Conservation (phyloP, 768 basidiomycete genomes). For the Trametes sanguinea region DNA sequence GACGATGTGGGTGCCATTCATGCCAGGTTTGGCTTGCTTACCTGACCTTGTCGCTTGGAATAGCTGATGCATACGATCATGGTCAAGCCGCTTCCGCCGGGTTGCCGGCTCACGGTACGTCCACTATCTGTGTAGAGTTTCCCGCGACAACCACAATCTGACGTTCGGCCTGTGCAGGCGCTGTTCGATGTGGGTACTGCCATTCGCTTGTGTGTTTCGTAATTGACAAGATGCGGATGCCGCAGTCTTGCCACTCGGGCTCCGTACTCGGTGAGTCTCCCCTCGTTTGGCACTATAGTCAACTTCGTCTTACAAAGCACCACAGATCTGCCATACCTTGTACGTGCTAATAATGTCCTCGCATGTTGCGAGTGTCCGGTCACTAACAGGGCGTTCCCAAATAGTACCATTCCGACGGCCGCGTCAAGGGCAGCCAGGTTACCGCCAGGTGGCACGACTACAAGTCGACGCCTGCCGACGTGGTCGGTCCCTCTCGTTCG, state of each 20-base stretch:
- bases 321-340: conserved; percentile 68
- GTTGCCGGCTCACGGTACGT: conserved; percentile 86
- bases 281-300: background rate
- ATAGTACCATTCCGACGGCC: conserved; percentile 36
- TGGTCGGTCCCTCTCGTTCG: conserved; percentile 48
- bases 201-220: too few relatives aligned
- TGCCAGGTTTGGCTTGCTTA: background rate
- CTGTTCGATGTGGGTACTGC: conserved; percentile 34
- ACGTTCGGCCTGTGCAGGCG: conserved; percentile 19
- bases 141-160: background rate
- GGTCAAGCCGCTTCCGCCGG: conserved; percentile 74
- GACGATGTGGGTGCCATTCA: conserved; percentile 70
- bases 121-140: background rate
- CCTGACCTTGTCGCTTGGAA: background rate
- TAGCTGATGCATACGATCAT: conserved; percentile 78
- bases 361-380: background rate
- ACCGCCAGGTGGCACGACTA: conserved; percentile 17
- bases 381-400: background rate
- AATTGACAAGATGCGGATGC: background rate
- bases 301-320: background rate
- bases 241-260: conserved; percentile 86
- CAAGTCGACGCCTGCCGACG: conserved; percentile 82
- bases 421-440: conserved; percentile 34
- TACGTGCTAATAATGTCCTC: conserved; percentile 28
- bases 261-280: conserved; percentile 68